phyloP scores from a whole-genome alignment of 2,329 filamentous ascomycete genomes.

The Neonectria ditissima region DNA sequence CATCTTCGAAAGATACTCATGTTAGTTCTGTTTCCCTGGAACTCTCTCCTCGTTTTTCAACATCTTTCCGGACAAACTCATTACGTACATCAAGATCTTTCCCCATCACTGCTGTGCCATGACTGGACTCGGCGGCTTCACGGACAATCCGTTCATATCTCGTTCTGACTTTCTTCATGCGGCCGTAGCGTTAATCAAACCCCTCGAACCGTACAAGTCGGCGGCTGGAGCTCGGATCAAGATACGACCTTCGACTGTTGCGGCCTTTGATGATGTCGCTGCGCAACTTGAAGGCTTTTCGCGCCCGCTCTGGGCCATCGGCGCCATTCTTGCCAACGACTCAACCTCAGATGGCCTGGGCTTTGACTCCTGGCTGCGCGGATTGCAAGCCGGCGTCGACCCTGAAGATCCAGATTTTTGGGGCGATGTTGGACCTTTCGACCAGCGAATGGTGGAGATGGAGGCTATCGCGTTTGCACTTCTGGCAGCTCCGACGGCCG shows the following conservation, averaged over 20 bases:
- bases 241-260: slow-evolving; percentile 50
- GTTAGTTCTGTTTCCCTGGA: no score
- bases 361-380: slow-evolving; percentile 34
- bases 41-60: no score
- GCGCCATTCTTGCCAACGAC: background rate
- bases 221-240: slow-evolving; percentile 49
- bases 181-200: slow-evolving; percentile 48
- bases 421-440: slow-evolving; percentile 56
- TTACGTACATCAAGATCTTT: no score
- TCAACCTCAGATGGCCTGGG: background rate
- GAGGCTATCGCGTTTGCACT: slow-evolving; percentile 62
- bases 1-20: no score
- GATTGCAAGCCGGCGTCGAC: slow-evolving; percentile 48
- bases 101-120: no score
- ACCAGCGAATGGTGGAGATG: slow-evolving; percentile 66
- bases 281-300: slow-evolving; percentile 59
- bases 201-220: slow-evolving; percentile 50
- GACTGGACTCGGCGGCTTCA: slow-evolving; percentile 53
- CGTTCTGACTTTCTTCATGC: slow-evolving; percentile 51
- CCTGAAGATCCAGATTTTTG: slow-evolving; percentile 55
- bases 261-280: slow-evolving; percentile 56
- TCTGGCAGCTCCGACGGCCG: slow-evolving; percentile 51
- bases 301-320: slow-evolving; percentile 28
- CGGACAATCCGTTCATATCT: slow-evolving; percentile 52
- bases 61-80: no score